Conservation (phyloP, 306 rosid genomes). For the Trifolium subterraneum region DNA sequence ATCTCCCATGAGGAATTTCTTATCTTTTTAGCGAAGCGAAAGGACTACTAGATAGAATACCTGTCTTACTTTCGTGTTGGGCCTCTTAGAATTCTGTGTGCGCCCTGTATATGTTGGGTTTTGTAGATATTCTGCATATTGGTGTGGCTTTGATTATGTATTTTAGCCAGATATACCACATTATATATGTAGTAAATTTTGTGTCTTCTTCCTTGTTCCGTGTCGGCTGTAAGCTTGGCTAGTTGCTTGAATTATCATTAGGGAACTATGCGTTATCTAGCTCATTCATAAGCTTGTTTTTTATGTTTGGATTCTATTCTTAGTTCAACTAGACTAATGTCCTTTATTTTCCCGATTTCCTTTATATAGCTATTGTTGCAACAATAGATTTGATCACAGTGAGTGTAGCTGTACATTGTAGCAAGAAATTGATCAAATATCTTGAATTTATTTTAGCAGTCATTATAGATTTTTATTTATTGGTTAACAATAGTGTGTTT, state of each 20-base stretch:
- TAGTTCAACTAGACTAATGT: neutral
- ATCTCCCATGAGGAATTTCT: neutral
- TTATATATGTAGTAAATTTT: neutral
- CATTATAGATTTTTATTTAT: slow-evolving; percentile 6
- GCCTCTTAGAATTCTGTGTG: neutral
- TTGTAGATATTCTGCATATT: neutral
- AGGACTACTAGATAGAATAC: no score
- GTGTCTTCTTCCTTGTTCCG: neutral
- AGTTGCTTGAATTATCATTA: neutral
- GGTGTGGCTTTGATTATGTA: neutral
- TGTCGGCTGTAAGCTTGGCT: neutral
- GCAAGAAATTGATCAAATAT: neutral
- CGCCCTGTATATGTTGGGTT: neutral
- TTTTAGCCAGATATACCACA: neutral
- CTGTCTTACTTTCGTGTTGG: neutral
- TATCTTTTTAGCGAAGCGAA: neutral
- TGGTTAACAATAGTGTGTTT: neutral
- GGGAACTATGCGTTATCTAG: neutral
- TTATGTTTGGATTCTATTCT: slow-evolving; percentile 2
- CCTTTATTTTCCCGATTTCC: neutral
- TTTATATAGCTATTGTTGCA: neutral
- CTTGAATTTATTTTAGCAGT: neutral
- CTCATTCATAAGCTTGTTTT: neutral
- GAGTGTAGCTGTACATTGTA: neutral
- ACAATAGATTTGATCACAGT: neutral